Percentiles rank a stretch among this genome's conserved stretches.
Conservation (phyloP, 1,139 yeast species). For the Saccharomyces hybrid region DNA sequence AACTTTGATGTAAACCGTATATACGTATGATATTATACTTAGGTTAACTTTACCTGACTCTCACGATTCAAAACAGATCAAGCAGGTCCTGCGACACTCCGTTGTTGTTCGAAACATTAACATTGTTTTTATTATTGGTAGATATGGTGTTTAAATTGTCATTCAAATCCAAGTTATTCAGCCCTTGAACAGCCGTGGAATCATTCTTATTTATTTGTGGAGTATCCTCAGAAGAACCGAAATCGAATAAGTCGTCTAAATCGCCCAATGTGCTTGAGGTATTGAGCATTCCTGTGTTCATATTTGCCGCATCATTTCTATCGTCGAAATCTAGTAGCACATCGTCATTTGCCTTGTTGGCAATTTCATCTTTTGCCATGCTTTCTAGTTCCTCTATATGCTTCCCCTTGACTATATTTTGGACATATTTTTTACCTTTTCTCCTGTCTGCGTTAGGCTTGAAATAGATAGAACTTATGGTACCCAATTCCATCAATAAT, state of each 20-base stretch:
- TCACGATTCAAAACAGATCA: slow-evolving; percentile 35
- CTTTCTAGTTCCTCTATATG: slow-evolving; percentile 71
- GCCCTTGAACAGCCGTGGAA: slow-evolving; percentile 9
- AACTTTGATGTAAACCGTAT: neutral
- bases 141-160: neutral
- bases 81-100: slow-evolving; percentile 43
- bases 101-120: slow-evolving; percentile 5
- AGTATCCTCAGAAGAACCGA: slow-evolving; percentile 17
- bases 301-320: slow-evolving; percentile 18
- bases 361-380: slow-evolving; percentile 71
- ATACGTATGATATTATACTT: neutral
- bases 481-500: slow-evolving; percentile 67
- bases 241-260: slow-evolving; percentile 55
- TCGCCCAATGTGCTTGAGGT: slow-evolving; percentile 41
- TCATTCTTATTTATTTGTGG: slow-evolving; percentile 13
- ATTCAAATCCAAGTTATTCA: slow-evolving; percentile 29
- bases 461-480: slow-evolving; percentile 83
- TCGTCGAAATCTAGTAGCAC: slow-evolving; percentile 75
- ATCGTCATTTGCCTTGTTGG: slow-evolving; percentile 60
- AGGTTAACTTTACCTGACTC: neutral
- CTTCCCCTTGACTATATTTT: slow-evolving; percentile 36
- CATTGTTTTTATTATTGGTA: neutral
- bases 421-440: slow-evolving; percentile 30
- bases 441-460: slow-evolving; percentile 64
- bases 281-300: slow-evolving; percentile 30